Percentiles rank a stretch among this genome's conserved stretches.
Conservation (phyloP, 2,329 filamentous ascomycete species). For the Alternaria dauci region DNA sequence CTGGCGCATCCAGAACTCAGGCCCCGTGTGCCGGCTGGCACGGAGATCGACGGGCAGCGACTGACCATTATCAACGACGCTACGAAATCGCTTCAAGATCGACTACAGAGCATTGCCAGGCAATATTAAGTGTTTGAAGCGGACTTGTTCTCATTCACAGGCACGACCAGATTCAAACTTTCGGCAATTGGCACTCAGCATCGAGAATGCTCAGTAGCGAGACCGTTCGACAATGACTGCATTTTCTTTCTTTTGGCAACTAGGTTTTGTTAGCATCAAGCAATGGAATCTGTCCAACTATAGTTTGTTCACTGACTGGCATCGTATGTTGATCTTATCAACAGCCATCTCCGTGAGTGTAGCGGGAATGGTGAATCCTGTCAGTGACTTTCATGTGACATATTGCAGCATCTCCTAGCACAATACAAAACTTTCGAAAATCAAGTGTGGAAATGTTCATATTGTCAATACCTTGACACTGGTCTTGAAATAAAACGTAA, state of each 20-base stretch:
- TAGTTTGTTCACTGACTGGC: background rate
- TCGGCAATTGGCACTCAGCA: background rate
- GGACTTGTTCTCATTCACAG: background rate
- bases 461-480: background rate
- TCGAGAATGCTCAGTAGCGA: background rate
- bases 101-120: background rate
- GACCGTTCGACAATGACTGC: background rate
- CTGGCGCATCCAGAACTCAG: background rate
- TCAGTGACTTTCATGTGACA: background rate
- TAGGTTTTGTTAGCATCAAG: background rate
- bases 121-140: background rate
- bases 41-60: background rate
- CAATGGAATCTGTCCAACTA: background rate
- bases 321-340: background rate
- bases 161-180: background rate
- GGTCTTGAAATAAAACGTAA: background rate
- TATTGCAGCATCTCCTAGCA: background rate
- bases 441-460: background rate
- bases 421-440: background rate
- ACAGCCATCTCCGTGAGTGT: background rate
- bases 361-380: background rate
- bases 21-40: background rate
- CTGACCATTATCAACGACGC: conserved; percentile 1
- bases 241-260: background rate
- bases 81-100: background rate